phyloP scores from a whole-genome alignment of 2,329 filamentous ascomycete species.

The Colletotrichum tabaci region DNA sequence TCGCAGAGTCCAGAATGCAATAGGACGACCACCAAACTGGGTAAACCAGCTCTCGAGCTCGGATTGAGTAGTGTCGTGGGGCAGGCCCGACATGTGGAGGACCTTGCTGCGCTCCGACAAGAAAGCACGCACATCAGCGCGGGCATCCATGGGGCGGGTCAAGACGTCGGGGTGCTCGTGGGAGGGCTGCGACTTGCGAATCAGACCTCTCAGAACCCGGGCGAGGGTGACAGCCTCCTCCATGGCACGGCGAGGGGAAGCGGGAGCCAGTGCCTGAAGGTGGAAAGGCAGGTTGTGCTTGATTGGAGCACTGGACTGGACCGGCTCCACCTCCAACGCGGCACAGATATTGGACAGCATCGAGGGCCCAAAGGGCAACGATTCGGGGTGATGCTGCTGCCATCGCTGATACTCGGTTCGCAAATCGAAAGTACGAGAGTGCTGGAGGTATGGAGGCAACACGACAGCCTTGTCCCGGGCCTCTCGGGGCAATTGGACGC shows the following conservation, averaged over 20 bases:
- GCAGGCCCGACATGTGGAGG: constrained; percentile 95
- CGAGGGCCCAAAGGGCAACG: constrained; percentile 94
- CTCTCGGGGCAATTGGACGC: constrained; percentile 96
- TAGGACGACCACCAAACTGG: constrained; percentile 96
- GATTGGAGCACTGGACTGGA: constrained; percentile 97
- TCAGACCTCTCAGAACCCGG: constrained; percentile 90
- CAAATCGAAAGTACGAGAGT: constrained; percentile 96
- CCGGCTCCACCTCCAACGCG: constrained; percentile 96
- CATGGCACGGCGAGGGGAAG: constrained; percentile 95
- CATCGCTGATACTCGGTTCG: constrained; percentile 98
- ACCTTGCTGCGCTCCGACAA: constrained; percentile 97
- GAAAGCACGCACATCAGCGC: constrained; percentile 96
- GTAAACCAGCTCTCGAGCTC: constrained; percentile 99
- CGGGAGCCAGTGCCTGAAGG: constrained; percentile 93
- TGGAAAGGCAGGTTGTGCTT: constrained; percentile 99
- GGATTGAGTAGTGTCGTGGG: constrained; percentile 98
- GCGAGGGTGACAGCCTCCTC: constrained; percentile 97
- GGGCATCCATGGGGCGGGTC: constrained; percentile 94
- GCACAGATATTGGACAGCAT: constrained; percentile 98
- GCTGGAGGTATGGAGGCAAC: constrained; percentile 95
- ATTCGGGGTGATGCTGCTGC: constrained; percentile 99
- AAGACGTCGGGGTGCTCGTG: constrained; percentile 96
- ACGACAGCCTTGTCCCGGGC: constrained; percentile 98
- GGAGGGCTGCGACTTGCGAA: constrained; percentile 94
- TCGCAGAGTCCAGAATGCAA: constrained; percentile 98